Conservation (phyloP, 2,329 filamentous ascomycete genomes). For the Tolypocladium nubicola region DNA sequence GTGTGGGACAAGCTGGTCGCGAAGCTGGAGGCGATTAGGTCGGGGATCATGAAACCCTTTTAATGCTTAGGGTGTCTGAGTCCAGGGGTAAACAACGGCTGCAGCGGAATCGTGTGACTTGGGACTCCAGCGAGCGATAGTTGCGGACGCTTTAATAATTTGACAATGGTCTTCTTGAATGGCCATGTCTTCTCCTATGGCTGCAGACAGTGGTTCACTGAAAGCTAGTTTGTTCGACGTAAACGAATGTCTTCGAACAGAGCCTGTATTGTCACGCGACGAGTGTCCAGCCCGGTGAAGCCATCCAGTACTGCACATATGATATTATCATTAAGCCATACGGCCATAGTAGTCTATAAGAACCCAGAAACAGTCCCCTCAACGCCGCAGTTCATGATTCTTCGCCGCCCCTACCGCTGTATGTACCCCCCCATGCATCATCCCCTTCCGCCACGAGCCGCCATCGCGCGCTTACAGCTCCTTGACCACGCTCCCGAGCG, state of each 20-base stretch:
- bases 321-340: not conserved
- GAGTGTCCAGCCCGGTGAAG: not conserved
- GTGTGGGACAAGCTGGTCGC: not conserved
- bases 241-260: too few relatives aligned
- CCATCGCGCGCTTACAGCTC: conserved; percentile 17
- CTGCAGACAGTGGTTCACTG: too few relatives aligned
- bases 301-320: not conserved
- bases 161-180: too few relatives aligned
- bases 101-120: not conserved
- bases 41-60: not conserved
- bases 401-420: not conserved
- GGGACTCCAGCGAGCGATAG: not conserved
- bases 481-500: conserved; percentile 16
- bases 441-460: not conserved
- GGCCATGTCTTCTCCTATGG: too few relatives aligned
- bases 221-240: too few relatives aligned
- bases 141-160: too few relatives aligned
- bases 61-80: not conserved
- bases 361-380: not conserved
- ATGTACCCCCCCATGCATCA: not conserved
- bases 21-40: conserved; percentile 1
- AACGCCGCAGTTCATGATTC: not conserved
- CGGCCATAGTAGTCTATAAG: not conserved
- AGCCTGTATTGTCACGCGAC: not conserved
- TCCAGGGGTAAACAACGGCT: not conserved